Base-by-base conservation (phyloP, 2,329 filamentous ascomycete genomes). In the Calonectria naviculata region DNA sequence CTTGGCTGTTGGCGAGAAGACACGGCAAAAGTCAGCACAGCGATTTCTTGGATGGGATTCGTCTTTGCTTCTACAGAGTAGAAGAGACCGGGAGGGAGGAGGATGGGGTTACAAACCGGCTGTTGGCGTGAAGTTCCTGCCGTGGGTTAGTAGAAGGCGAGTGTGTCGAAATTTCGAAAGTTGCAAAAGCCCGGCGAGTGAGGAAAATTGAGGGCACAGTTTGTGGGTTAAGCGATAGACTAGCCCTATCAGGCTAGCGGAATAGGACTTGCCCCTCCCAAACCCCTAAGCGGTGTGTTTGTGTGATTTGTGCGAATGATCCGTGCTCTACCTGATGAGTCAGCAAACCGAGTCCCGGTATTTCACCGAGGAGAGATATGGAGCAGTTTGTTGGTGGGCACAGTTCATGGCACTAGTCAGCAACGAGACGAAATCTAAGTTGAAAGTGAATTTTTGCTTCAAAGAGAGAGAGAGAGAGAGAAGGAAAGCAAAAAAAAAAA, bases 1-100 rank as follows among this genome's bases (percentile, higher is more conserved):
- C 92, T 96, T 91, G 85, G 84, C 89, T 90, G 80, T 81, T 74
- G 71, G 69, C 67, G 71, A 28, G 71, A 68, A 71, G 34, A 67
- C 46, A 41, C 63, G 58, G 62, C 36, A 72, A 63, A 77, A 56
- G 75, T 81, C 75, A 82, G 80, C 74, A 73, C 56, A 41, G 70
- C 64, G 65, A 29, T 31, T 31, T 31, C 60, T 68, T 42, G 42
- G 67, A 36, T 28, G 28, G n/a, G 28, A 60, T 17, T 41, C 17
- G 24, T 36, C 28, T 52, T 3, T 46, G 42, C 47, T 60, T 28
- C 61, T 31, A n/a, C n/a, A 21, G 56, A 36, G 62, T 49, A 58
- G 31, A 34, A 54, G 24, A 24, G 52, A 41, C 52, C 41, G 49
- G 12, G 62, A 28, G 28, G 31, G 26, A 44, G 34, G 49, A 69